A percentile compares a stretch with the other conserved stretches of the same genome.
Conservation (phyloP, 2,329 filamentous ascomycete species). For the Stemphylium lycopersici region DNA sequence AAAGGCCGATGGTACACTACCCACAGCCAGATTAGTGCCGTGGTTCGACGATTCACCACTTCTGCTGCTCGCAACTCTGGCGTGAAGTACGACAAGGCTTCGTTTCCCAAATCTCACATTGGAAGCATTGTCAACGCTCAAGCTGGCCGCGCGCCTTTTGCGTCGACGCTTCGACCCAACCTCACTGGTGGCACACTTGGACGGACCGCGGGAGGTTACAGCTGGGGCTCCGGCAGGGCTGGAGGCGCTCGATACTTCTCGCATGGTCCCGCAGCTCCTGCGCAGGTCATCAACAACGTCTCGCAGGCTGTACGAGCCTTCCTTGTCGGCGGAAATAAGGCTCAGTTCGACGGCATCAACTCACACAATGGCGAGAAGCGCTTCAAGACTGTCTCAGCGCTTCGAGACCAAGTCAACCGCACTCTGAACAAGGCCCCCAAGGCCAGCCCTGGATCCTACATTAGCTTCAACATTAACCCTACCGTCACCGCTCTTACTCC, state of each 20-base stretch:
- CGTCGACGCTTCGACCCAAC: constrained; percentile 86
- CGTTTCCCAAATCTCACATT: constrained; percentile 63
- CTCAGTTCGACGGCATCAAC: constrained; percentile 81
- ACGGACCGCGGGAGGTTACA: constrained; percentile 88
- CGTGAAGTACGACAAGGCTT: constrained; percentile 57
- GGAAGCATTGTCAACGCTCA: constrained; percentile 65
- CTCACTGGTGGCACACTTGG: constrained; percentile 85
- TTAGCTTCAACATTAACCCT: constrained; percentile 88
- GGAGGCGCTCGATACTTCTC: constrained; percentile 87
- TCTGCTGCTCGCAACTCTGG: constrained; percentile 48
- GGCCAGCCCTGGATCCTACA: constrained; percentile 73
- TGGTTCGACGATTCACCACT: constrained; percentile 61
- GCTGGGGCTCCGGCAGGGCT: constrained; percentile 70
- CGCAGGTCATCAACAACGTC: constrained; percentile 94
- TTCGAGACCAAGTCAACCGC: constrained; percentile 74
- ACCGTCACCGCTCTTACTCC: constrained; percentile 87
- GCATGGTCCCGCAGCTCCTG: constrained; percentile 81
- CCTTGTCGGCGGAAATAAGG: constrained; percentile 86
- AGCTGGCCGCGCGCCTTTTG: constrained; percentile 81
- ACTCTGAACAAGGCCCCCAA: constrained; percentile 67
- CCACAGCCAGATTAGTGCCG: constrained; percentile 52
- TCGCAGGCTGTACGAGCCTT: constrained; percentile 91
- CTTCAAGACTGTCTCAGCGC: constrained; percentile 76
- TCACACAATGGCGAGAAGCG: constrained; percentile 72
- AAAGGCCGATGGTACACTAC: constrained; percentile 70